Conservation (phyloP, 768 basidiomycete species). For the Amyloporia xantha region DNA sequence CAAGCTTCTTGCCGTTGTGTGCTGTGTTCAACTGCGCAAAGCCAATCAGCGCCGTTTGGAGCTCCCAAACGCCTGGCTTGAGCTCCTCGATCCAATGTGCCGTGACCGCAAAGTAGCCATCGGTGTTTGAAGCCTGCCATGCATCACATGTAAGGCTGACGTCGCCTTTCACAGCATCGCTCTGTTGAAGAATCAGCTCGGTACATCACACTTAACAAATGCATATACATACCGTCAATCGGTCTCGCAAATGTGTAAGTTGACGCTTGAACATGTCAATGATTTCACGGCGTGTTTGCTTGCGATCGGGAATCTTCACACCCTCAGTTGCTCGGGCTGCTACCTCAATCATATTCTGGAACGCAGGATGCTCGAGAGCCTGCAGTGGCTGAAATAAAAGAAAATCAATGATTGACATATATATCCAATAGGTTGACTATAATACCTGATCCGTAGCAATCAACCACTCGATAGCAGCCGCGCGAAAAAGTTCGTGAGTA, state of each 20-base stretch:
- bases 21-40: slow-evolving; percentile 30
- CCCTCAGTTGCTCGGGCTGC: slow-evolving; percentile 31
- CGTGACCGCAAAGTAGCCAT: slow-evolving; percentile 35
- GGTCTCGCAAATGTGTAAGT: slow-evolving; percentile 1
- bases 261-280: slow-evolving; percentile 23
- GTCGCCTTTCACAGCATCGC: slow-evolving; percentile 10
- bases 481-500: slow-evolving; percentile 21
- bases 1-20: slow-evolving; percentile 29
- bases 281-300: slow-evolving; percentile 22
- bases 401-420: neutral
- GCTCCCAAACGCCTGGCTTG: slow-evolving; percentile 19
- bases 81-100: slow-evolving; percentile 34
- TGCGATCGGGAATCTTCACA: slow-evolving; percentile 29
- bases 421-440: neutral
- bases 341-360: slow-evolving; percentile 30
- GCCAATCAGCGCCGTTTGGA: slow-evolving; percentile 27
- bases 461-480: slow-evolving; percentile 32
- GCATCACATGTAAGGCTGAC: slow-evolving; percentile 33
- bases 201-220: neutral
- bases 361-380: slow-evolving; percentile 28
- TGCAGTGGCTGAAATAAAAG: slow-evolving; percentile 19
- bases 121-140: slow-evolving; percentile 33
- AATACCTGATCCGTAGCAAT: slow-evolving; percentile 33
- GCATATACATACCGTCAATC: slow-evolving; percentile 15
- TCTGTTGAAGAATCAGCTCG: neutral